Base-by-base conservation (phyloP, 306 rosid genomes). In the Malus asiatica region DNA sequence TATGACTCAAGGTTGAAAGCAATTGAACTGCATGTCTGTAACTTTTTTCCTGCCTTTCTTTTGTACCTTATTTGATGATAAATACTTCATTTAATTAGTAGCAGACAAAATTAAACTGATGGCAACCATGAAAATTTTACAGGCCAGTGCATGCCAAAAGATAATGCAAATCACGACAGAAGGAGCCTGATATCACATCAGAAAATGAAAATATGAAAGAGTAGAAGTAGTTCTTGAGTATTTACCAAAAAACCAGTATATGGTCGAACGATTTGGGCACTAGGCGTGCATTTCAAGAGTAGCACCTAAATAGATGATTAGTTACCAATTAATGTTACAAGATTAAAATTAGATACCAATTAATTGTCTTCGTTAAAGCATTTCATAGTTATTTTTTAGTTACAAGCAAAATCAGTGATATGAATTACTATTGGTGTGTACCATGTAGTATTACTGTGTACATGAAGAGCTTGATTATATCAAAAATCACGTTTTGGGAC, bases 271-370 rank as follows among this genome's bases (percentile, higher is more conserved):
- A 53, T 38, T 38, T 38, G 42, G 42, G 46, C 46, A 64, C 44
- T 73, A 18, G 85, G 77, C 78, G 90, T 82, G 83, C 72, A 77
- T 83, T 75, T 74, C 90, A 80, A 86, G 87, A 85, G 45, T 73
- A 71, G 83, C 70, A 76, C 75, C 78, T 65, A 25, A 57, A 18
- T 29, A 27, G 27, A 10, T 40, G 27, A 40, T 27, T 27, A 27
- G 27, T 27, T 27, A 27, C 27, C 55, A 48, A 51, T 8, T 51
- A 51, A 51, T 51, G 3, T 42, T 42, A 42, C 11, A 42, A 42
- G 45, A 42, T 42, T 42, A 42, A 42, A 42, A 9, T 42, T 53
- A 53, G 59, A 1, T 38, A 38, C 42, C 42, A 38, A 38, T 38
- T 38, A 38, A 38, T 38, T 7, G 42, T 38, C 42, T 38, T 9